Base-by-base conservation (phyloP, 306 rosid species). In the Pterocarpus macrocarpus region DNA sequence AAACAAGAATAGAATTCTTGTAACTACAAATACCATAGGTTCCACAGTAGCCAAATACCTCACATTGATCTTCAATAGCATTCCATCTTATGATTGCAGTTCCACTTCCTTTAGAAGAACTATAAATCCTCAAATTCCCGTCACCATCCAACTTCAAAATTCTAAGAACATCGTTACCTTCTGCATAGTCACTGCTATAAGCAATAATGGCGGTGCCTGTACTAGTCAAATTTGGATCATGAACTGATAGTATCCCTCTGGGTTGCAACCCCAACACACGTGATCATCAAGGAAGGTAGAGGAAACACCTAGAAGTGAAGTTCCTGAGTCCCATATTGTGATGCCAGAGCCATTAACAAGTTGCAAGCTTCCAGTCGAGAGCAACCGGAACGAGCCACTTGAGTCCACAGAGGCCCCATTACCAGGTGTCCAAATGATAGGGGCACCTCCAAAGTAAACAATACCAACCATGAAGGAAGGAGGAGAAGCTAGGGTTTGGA, bases 11-110 rank as follows among this genome's bases (percentile, higher is more conserved):
- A 0, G 85, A 44, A 32, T 87, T 84, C 5, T 77, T 89, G 69
- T 89, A 88, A 57, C 87, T 85, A 64, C 96, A 91, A 50, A 91
- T 77, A 15, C 90, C 89, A 33, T 82, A 73, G 38, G 78, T 44
- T 45, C 96, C 93, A 64, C 93, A 91, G 76, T 86, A 88, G 1
- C 90, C 95, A 47, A 64, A 88, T 49, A 89, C 88, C 66, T 81
- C 53, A 76, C 95, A 91, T 61, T 89, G 88, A 62, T 91, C 86
- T 14, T 73, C 14, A 64, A 89, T 78, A 68, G 89, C 87, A 14
- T 78, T 79, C 90, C 89, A 87, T 79, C 83, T 73, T 36, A 70
- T 79, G 5, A 35, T 55, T 65, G 38, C n/a, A 34, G 15, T 75
- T 43, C 87, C 86, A 64, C 86, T 89, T 53, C 83, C 86, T 72